Percentiles rank a stretch among this genome's conserved stretches.
These are phyloP conservation scores for Somion occarium DNA, from an alignment of 1,284 basidiomycete genomes.

Conservation along the genomic window DNA sequence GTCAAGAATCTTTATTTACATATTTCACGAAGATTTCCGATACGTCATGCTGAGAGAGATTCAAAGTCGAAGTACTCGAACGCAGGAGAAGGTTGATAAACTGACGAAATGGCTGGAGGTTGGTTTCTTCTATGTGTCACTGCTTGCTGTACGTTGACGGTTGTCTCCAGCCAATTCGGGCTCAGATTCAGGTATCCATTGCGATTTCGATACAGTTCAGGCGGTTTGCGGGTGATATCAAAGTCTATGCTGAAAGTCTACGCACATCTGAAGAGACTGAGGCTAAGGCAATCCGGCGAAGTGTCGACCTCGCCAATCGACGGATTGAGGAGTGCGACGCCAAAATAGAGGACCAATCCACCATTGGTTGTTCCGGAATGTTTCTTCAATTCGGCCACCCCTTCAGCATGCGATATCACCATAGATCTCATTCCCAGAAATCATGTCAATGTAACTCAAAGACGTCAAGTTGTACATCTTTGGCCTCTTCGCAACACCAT, in stretches of 20 bases:
- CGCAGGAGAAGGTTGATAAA: background rate
- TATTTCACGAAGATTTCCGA: background rate
- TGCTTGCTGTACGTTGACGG: background rate
- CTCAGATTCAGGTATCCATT: background rate
- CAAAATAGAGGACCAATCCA: too few species aligned
- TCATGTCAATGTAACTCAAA: background rate
- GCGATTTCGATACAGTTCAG: background rate
- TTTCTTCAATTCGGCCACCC: background rate
- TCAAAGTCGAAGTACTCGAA: background rate
- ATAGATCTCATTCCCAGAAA: background rate
- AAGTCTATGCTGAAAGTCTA: background rate
- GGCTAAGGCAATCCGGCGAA: background rate
- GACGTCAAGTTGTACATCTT: background rate
- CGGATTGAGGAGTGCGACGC: background rate
- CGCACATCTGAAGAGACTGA: background rate
- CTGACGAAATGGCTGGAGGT: background rate
- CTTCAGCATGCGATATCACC: too few species aligned
- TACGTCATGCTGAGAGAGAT: background rate
- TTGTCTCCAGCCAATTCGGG: background rate
- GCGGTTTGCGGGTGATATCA: background rate
- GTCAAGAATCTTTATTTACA: background rate
- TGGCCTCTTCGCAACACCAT: background rate
- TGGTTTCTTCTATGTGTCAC: background rate
- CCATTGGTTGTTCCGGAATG: background rate
- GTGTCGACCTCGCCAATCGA: background rate